Base-by-base conservation (phyloP, 805 yeast genomes). In the Saccharomycopsis capsularis region DNA sequence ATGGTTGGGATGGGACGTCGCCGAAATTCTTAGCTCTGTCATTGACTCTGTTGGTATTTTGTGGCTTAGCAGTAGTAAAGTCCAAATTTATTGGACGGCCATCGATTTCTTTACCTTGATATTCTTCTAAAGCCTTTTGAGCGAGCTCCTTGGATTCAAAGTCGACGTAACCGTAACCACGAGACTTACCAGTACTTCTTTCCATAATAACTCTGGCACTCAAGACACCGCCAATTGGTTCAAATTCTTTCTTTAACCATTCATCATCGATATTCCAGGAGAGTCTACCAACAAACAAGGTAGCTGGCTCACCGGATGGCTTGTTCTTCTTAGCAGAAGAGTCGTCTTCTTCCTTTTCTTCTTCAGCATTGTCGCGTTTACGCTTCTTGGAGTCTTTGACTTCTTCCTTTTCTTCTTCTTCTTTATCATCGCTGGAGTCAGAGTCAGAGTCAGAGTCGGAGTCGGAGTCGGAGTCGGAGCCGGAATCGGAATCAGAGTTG, bases 141-240 rank as follows among this genome's bases (percentile, higher is more conserved):
- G 97, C 99, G 54, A 73, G 73, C 24, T 78, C 77, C 62, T 78
- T 79, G 61, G 75, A 69, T 60, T 79, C 88, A 64, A 93, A 93
- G 67, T 93, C 99, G 68, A 93, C 96, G 72, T 93, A 93, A 67
- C 95, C 95, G 76, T 86, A 91, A 68, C 99, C 99, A 76, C 91
- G 83, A 49, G 96, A 88, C 72, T 87, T 85, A 60, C 90, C 93
- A 52, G 95, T 78, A 54, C 84, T 85, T 72, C 93, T 85, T 70
- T 93, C 98, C 69, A 81, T 79, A 66, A 93, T 87, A 57, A 93
- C 96, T 73, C 99, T 83, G 58, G 98, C 97, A 60, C 81, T 67
- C 34, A 78, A 61, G 52, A 89, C 93, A 68, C 95, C 96, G 46
- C 91, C 95, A 47, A 69, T 61, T 55, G 75, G 78, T 66, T 82